Base-by-base conservation (phyloP, 2,329 filamentous ascomycete genomes). In the Apiospora marii region DNA sequence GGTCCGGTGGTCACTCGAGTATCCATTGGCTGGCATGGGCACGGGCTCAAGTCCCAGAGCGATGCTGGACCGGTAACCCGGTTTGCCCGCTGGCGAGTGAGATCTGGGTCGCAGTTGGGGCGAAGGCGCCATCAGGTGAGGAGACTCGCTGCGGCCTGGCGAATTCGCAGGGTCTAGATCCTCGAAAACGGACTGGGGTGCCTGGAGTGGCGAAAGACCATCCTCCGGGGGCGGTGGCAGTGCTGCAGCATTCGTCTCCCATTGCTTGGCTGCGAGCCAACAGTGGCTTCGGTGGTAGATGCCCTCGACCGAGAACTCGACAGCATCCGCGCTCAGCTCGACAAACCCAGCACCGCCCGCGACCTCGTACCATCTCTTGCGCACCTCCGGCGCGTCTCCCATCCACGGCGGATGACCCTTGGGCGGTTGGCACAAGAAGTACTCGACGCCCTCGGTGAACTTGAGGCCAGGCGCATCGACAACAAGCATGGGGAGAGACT, bases 401-500 rank as follows among this genome's bases (percentile, higher is more conserved):
- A 91, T 86, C 94, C 94, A 96, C 0, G 94, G 93, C 0, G 90
- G 86, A 71, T 91, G 91, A 24, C 92, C 92, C 78, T 93, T 89
- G 0, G 93, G 92, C 4, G 93, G 90, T 79, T 94, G 88, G 81
- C 93, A 95, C 41, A 96, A 85, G 84, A 96, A 96, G 82, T 96
- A 94, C 80, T 96, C 94, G 2, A 94, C 92, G 1, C 89, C 91
- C 69, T 94, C 89, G 0, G 90, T 92, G 80, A 88, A 91, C 71
- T 87, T 88, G 64, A 95, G 83, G 13, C 88, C 91, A 0, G 92
- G 92, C 0, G 92, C 93, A 80, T 96, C 94, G 46, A 94, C 87
- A 1, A 94, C 92, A 14, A 96, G 85, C 86, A 94, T 91, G 5
- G 94, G 94, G 34, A 96, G 85, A 1, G 92, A 92, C 82, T 96